Conservation (phyloP, 2,329 filamentous ascomycete genomes). For the Seiridium unicorne region DNA sequence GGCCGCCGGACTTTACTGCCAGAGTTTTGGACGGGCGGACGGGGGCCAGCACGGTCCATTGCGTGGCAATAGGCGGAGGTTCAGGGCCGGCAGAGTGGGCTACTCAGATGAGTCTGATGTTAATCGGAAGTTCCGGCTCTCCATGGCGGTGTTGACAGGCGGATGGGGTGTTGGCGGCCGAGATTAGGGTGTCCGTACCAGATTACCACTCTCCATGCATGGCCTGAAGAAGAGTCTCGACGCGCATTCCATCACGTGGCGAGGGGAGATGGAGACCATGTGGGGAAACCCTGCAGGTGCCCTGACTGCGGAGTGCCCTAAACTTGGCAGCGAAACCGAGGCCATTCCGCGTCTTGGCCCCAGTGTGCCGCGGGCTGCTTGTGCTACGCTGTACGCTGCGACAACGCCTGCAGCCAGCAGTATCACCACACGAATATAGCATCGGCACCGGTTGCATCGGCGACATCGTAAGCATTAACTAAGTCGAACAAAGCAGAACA, state of each 20-base stretch:
- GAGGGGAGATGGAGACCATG: neutral
- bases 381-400: too few species aligned
- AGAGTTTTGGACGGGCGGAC: neutral
- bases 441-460: too few species aligned
- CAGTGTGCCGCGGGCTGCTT: too few species aligned
- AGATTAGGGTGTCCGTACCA: neutral
- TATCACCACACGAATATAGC: too few species aligned
- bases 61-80: neutral
- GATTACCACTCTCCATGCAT: neutral
- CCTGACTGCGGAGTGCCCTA: too few species aligned
- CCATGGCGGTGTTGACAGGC: neutral
- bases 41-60: constrained; percentile 2
- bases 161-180: neutral
- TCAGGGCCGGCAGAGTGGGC: neutral
- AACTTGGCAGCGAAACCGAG: too few species aligned
- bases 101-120: neutral
- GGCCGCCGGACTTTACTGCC: constrained; percentile 18
- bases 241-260: constrained; percentile 1
- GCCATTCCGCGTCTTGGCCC: too few species aligned
- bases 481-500: too few species aligned
- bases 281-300: neutral
- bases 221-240: neutral
- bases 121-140: neutral
- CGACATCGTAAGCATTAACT: too few species aligned
- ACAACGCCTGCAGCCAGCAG: too few species aligned